Conservation (phyloP, 495 filamentous ascomycete species). For the Aspergillus funiculosus region DNA sequence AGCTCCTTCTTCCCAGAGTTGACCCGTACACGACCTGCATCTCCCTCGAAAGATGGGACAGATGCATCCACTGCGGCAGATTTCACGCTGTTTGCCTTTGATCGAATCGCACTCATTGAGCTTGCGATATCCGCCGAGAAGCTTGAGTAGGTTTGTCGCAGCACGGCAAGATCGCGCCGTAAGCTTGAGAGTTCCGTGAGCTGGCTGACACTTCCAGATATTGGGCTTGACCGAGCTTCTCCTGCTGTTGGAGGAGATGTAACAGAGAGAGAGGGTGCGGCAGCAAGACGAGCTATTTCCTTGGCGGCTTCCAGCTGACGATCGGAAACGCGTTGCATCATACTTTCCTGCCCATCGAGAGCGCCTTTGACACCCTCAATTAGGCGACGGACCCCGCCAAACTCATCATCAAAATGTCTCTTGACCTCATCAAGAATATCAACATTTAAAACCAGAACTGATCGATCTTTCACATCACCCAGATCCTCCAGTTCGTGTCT, state of each 20-base stretch:
- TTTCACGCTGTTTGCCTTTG: conserved; percentile 77
- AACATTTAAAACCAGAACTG: conserved; percentile 88
- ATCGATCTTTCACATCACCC: conserved; percentile 89
- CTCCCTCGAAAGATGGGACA: conserved; percentile 58
- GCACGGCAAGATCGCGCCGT: conserved; percentile 83
- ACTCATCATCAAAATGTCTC: conserved; percentile 86
- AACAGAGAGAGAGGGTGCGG: conserved; percentile 49
- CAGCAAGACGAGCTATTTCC: conserved; percentile 78
- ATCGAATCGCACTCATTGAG: conserved; percentile 76
- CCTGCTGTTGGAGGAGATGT: conserved; percentile 20
- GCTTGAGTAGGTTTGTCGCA: conserved; percentile 88
- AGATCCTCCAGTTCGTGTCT: conserved; percentile 94
- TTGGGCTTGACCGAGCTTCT: conserved; percentile 16
- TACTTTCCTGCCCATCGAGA: conserved; percentile 70
- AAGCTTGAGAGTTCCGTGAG: conserved; percentile 72
- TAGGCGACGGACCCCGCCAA: conserved; percentile 70
- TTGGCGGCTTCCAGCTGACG: conserved; percentile 86
- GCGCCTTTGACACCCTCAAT: conserved; percentile 76
- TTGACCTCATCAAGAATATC: conserved; percentile 97
- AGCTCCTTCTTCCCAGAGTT: conserved; percentile 78
- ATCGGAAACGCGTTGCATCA: conserved; percentile 84
- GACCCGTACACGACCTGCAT: conserved; percentile 76
- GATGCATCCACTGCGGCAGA: conserved; percentile 60
- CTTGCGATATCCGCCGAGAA: conserved; percentile 82
- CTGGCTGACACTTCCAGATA: conserved; percentile 47